Evolutionary conservation across 805 yeast genomes (phyloP), one percentile per base, ranked within the genome.

Genomic region (Candida ipomoeae): DNA sequence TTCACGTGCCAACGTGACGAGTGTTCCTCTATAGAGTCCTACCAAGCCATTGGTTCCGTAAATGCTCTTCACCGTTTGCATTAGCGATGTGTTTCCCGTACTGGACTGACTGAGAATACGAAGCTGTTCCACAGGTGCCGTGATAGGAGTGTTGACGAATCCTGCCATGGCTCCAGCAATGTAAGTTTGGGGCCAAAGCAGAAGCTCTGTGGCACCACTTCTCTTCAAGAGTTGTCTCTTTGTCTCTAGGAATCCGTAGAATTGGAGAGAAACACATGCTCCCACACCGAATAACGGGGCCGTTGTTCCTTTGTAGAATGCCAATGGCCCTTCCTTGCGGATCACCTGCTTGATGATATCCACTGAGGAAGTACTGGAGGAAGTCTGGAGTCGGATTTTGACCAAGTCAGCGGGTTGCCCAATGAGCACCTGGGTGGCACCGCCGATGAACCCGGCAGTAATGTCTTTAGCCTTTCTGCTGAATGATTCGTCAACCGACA

Each of bases 221-320:
- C 40, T 49, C 6, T 65, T 64, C 48, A 77, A 60, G 20, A 83
- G 55, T 61, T 80, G 86, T 51, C 92, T 69, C 59, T 80, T 81
- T 34, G 86, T 75, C 60, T 83, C 89, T 60, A 82, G 87, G 59
- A 83, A 85, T 1, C 89, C 87, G 58, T 83, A 84, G 62, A 83
- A 84, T 59, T 83, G 89, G 32, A 83, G 67, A 2, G 86, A 81
- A 6, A 83, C 89, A 68, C 89, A 83, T 1, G 79, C 83, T 0
- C 61, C 72, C 5, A 74, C 78, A 0, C 78, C 78, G 50, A 73
- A 63, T 23, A 74, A 61, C 2, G 78, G 78, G 1, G 78, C 69
- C 35, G 73, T 54, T 0, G 78, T 74, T 5, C 78, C 78, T 52
- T 74, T 74, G 58, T 74, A 74, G 56, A 74, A 74, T 2, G 78